Evolutionary conservation across 306 rosid genomes (phyloP).

Genomic region (Casuarina glauca): DNA sequence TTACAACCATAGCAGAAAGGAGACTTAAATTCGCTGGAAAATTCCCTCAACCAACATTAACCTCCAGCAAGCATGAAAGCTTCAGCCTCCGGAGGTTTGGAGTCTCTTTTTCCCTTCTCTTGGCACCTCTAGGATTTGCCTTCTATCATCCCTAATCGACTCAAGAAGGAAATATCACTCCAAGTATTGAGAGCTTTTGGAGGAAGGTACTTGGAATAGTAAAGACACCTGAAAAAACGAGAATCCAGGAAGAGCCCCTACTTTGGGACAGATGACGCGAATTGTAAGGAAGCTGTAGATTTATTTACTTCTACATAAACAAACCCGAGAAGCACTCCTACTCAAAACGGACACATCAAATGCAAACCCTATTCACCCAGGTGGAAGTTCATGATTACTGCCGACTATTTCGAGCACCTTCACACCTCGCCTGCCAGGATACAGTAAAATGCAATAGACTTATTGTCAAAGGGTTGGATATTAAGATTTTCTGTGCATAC

Average conservation of each 20-base stretch:
- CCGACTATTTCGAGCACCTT: conserved; percentile 13
- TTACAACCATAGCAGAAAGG: too few species aligned
- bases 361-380: conserved; percentile 18
- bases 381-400: conserved; percentile 25
- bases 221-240: background rate
- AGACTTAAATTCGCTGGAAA: too few species aligned
- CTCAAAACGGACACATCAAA: background rate
- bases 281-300: conserved; percentile 16
- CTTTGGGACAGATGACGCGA: conserved; percentile 20
- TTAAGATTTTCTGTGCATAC: background rate
- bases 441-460: conserved; percentile 19
- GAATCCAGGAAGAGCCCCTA: conserved; percentile 30
- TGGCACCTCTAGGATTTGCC: conserved; percentile 44
- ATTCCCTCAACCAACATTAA: conserved; percentile 36
- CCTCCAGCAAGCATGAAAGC: conserved; percentile 27
- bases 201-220: conserved; percentile 9
- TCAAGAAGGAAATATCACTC: background rate
- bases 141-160: conserved; percentile 10
- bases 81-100: conserved; percentile 42
- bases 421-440: conserved; percentile 18
- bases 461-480: background rate
- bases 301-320: background rate
- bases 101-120: conserved; percentile 47
- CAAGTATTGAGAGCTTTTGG: conserved; percentile 9
- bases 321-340: conserved; percentile 23